Percentiles rank a stretch among this genome's conserved stretches.
phyloP scores from a whole-genome alignment of 305 asterid species.

The Solanum chacoense region DNA sequence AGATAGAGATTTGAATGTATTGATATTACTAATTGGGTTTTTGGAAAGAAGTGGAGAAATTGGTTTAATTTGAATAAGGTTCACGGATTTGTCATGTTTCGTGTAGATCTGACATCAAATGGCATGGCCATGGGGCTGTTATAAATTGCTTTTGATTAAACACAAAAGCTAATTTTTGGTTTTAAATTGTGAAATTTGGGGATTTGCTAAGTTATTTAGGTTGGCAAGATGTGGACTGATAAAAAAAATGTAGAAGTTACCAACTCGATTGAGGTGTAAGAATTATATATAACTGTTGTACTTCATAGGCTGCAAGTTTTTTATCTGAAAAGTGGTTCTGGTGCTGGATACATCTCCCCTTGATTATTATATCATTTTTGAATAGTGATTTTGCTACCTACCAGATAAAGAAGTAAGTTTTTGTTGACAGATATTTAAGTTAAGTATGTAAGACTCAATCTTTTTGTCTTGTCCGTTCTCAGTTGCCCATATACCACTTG shows the following conservation, averaged over 20 bases:
- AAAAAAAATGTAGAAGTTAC: neutral
- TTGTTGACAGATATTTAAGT: neutral
- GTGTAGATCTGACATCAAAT: neutral
- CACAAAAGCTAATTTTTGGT: neutral
- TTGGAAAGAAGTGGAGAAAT: neutral
- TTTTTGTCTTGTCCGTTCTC: neutral
- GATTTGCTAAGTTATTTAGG: neutral
- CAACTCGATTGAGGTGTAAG: neutral
- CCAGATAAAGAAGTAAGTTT: neutral
- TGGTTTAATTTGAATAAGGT: neutral
- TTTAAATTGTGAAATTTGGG: neutral
- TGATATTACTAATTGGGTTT: neutral
- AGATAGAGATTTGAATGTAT: neutral
- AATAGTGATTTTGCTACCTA: neutral
- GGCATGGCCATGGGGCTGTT: neutral
- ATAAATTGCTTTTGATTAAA: neutral
- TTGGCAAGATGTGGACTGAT: neutral
- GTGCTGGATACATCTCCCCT: neutral
- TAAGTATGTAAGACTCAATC: neutral
- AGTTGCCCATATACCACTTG: neutral
- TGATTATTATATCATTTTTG: neutral
- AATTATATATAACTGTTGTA: neutral
- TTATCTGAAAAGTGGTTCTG: neutral
- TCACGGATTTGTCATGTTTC: neutral
- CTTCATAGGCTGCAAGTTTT: neutral